A percentile compares a stretch with the other conserved stretches of the same genome.
Conservation (phyloP, 179 eudicot species). For the Corrigiola litoralis region DNA sequence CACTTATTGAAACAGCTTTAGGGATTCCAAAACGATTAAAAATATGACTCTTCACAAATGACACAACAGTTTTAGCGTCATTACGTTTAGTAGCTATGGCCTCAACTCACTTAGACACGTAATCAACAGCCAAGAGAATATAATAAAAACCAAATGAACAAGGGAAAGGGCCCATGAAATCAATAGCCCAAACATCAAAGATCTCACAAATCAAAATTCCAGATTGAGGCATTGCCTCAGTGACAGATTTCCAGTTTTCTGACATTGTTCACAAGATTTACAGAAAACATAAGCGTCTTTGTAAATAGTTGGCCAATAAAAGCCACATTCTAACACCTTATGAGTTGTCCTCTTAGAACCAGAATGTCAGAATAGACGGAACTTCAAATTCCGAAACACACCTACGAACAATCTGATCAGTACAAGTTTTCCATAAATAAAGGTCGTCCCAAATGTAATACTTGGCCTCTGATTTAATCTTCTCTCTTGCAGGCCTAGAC, state of each 20-base stretch:
- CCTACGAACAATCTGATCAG: slow-evolving; percentile 2
- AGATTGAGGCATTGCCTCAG: background rate
- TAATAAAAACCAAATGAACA: background rate
- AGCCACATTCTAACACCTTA: slow-evolving; percentile 12
- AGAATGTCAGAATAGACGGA: background rate
- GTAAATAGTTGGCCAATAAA: slow-evolving; percentile 6
- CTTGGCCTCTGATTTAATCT: background rate
- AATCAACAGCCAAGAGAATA: background rate
- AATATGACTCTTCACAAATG: background rate
- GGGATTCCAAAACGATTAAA: slow-evolving; percentile 5
- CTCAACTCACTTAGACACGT: background rate
- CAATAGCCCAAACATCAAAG: background rate
- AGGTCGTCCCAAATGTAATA: background rate
- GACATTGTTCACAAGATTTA: slow-evolving; percentile 3
- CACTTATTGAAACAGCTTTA: background rate
- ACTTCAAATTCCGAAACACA: background rate
- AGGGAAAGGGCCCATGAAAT: background rate
- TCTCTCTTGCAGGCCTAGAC: background rate
- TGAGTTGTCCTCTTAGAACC: background rate
- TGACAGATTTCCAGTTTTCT: background rate
- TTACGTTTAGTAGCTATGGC: background rate
- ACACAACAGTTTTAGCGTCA: background rate
- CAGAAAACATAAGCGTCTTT: background rate
- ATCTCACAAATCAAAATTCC: background rate
- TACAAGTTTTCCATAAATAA: background rate